Evolutionary conservation across 768 basidiomycete genomes (phyloP), one percentile per base, ranked within the genome.

Genomic region (Suillus clintonianus): DNA sequence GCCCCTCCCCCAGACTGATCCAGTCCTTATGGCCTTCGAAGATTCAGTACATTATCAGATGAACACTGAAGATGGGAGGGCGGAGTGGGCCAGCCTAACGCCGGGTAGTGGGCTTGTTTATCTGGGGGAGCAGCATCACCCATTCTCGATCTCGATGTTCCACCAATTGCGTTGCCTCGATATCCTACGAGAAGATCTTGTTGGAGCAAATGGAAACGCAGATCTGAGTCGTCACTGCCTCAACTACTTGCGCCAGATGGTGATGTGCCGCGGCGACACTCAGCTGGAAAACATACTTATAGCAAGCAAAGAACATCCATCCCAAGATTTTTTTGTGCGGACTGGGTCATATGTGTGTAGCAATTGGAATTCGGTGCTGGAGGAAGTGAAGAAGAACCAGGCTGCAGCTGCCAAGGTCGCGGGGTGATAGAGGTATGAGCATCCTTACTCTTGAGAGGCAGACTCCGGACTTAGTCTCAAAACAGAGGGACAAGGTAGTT

Each of bases 161-260:
- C 80, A 82, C 69, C 74, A 78, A 41, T 69, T 82, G 0, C 77
- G 78, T 27, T 81, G 81, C 62, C 70, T 82, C 65, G 69, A 81
- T 48, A 65, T 80, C 19, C 55, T 81, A n/a, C 74, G 78, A 32
- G 65, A 37, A 8, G 70, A 73, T 42, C 63, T 77, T 61, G 15
- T 27, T 17, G 27, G 48, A 27, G 9, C 15, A 30, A 9, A 4
- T 15, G 27, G 24, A 4, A 50, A 27, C 7, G 24, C 24, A 17
- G 61, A 55, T 3, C 63, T 43, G 6, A 64, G 39, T 30, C 65
- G 71, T 11, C 79, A 82, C 41, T 81, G 79, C 53, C 62, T 81
- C 66, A 81, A 81, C 61, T 81, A 82, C 39, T 63, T 82, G 19
- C 68, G 75, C 4, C 77, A 81, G 71, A 76, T 75, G 72, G 61